Conservation (phyloP, 2,329 filamentous ascomycete species). For the Metarhizium anisopliae region DNA sequence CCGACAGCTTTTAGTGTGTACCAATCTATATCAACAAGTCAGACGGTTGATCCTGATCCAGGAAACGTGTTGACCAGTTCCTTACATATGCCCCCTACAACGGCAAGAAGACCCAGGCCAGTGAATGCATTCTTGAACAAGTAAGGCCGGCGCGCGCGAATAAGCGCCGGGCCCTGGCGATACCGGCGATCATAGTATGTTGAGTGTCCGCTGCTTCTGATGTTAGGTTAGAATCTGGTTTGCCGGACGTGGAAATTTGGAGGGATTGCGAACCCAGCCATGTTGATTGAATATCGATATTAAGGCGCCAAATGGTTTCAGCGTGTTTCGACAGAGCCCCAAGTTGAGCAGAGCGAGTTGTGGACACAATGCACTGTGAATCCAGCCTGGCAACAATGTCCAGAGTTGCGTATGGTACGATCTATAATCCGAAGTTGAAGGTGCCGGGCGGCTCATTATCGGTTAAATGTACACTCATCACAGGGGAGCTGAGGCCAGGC, state of each 20-base stretch:
- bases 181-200: conserved; percentile 90
- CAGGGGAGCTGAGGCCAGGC: not conserved
- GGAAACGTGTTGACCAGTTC: conserved; percentile 17
- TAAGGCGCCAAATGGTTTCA: not conserved
- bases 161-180: conserved; percentile 78
- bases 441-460: conserved; percentile 4
- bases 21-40: conserved; percentile 32
- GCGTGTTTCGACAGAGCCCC: not conserved
- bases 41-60: conserved; percentile 5
- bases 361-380: not conserved
- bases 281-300: not conserved
- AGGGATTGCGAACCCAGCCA: conserved; percentile 1
- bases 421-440: not conserved
- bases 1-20: conserved; percentile 74
- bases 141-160: conserved; percentile 86
- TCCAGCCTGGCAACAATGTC: too few species aligned
- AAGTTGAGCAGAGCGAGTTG: not conserved
- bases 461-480: conserved; percentile 3
- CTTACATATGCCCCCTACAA: conserved; percentile 85
- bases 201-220: conserved; percentile 32
- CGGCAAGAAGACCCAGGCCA: conserved; percentile 62
- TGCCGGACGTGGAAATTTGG: not conserved
- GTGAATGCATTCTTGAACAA: conserved; percentile 82
- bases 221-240: not conserved
- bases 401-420: not conserved